Conservation (phyloP, 1,284 basidiomycete genomes). For the Cryptococcus wingfieldii region DNA sequence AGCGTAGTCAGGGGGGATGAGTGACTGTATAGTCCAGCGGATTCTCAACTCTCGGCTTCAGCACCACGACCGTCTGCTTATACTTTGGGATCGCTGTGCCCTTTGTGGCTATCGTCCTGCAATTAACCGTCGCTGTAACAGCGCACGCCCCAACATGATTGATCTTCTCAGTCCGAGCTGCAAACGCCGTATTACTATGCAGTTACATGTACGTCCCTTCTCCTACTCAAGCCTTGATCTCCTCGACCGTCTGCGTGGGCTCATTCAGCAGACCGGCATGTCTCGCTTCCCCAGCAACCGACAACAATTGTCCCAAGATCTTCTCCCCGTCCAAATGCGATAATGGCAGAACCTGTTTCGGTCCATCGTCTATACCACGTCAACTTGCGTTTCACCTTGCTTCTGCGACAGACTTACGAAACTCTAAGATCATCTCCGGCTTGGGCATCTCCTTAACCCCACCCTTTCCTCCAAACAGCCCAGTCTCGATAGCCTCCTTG, state of each 20-base stretch:
- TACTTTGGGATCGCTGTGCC: no score
- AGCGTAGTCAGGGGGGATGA: no score
- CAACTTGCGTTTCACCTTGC: no score
- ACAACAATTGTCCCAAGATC: constrained; percentile 22
- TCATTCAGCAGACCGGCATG: neutral
- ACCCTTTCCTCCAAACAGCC: neutral
- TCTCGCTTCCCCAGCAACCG: constrained; percentile 13
- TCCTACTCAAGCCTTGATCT: neutral
- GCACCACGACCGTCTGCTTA: no score
- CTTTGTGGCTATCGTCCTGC: no score
- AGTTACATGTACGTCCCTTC: neutral
- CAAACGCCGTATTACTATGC: neutral
- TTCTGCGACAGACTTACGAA: constrained; percentile 21
- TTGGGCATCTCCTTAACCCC: constrained; percentile 8
- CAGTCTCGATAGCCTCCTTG: neutral
- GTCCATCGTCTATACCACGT: neutral
- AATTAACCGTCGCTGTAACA: no score
- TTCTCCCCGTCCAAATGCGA: constrained; percentile 21
- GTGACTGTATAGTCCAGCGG: no score
- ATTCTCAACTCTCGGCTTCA: no score
- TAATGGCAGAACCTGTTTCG: constrained; percentile 22
- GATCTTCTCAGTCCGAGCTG: no score
- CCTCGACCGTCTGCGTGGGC: neutral
- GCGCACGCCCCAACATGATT: no score
- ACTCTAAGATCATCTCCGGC: constrained; percentile 23